Evolutionary conservation across 352 stramenopile genomes (phyloP).

Genomic region (Peronospora destructor): DNA sequence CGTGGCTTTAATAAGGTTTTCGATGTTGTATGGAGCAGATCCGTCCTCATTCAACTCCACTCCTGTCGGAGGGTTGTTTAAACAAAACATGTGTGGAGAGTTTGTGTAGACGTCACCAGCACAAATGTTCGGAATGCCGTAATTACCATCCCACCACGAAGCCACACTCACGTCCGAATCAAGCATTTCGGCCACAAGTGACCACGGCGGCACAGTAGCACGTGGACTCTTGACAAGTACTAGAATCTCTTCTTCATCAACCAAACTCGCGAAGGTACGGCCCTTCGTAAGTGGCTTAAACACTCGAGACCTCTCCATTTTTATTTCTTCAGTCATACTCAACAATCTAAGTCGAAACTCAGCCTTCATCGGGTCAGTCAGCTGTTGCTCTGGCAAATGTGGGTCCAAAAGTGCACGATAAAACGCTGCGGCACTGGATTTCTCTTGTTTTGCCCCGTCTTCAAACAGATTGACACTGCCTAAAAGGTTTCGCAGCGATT

Average conservation of each 20-base stretch:
- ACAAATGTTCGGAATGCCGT: conserved; percentile 67
- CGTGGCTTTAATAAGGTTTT: conserved; percentile 67
- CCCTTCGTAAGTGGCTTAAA: conserved; percentile 21
- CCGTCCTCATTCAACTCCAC: conserved; percentile 37
- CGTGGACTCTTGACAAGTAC: conserved; percentile 56
- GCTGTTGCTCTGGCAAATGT: conserved; percentile 22
- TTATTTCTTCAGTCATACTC: not conserved
- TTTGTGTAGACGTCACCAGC: conserved; percentile 50
- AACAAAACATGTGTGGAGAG: conserved; percentile 47
- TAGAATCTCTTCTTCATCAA: conserved; percentile 22
- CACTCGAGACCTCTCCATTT: conserved; percentile 9
- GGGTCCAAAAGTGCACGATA: conserved; percentile 48
- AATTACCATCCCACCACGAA: conserved; percentile 72
- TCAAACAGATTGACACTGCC: conserved; percentile 33
- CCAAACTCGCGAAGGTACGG: conserved; percentile 8
- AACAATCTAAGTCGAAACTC: conserved; percentile 23
- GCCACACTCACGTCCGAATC: conserved; percentile 66
- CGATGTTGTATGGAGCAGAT: conserved; percentile 60
- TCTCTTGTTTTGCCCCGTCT: conserved; percentile 30
- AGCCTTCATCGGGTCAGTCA: conserved; percentile 29
- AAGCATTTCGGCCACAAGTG: conserved; percentile 45
- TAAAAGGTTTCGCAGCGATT: conserved; percentile 30
- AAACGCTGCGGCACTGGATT: conserved; percentile 27
- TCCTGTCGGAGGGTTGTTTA: conserved; percentile 35
- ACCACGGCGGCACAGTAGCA: conserved; percentile 55